These are phyloP conservation scores for Pseudozyma pruni DNA, from an alignment of 1,284 basidiomycete species.

Conservation along the genomic window DNA sequence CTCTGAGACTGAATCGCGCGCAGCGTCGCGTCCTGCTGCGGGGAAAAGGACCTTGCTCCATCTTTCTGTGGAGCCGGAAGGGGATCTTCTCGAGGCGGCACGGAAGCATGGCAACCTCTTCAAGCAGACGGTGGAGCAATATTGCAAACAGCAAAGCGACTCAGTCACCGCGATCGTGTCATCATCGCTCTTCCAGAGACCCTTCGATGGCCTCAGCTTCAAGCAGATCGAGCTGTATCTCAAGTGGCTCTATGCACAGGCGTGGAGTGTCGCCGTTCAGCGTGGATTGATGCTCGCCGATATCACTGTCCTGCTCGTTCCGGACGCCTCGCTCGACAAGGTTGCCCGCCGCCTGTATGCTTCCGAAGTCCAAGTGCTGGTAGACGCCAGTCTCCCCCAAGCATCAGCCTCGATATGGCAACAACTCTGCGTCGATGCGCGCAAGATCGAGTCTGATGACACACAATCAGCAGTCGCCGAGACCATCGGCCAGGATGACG, in stretches of 20 bases:
- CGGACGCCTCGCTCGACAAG: constrained; percentile 7
- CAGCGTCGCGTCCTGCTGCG: constrained; percentile 12
- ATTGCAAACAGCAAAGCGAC: constrained; percentile 20
- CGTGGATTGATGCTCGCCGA: constrained; percentile 47
- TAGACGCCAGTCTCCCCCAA: constrained; percentile 11
- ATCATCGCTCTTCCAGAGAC: constrained; percentile 33
- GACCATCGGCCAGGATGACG: constrained; percentile 28
- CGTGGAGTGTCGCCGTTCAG: constrained; percentile 56
- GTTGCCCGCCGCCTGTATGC: constrained; percentile 6
- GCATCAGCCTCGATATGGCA: constrained; percentile 6
- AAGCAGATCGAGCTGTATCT: constrained; percentile 57
- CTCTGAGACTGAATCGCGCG: constrained; percentile 36
- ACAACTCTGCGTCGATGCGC: constrained; percentile 2
- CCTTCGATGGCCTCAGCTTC: constrained; percentile 29
- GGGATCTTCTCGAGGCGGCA: constrained; percentile 23
- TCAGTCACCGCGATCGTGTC: constrained; percentile 32
- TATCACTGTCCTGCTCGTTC: constrained; percentile 56
- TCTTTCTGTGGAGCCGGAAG: constrained; percentile 14
- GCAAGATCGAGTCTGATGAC: constrained; percentile 8
- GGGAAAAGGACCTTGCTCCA: constrained; percentile 15
- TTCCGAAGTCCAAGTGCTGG: constrained; percentile 5
- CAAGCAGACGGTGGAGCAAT: constrained; percentile 21
- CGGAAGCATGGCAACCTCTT: constrained; percentile 42
- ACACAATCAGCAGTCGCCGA: constrained; percentile 3
- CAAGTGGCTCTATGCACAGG: constrained; percentile 58